Percentiles rank a stretch among this genome's conserved stretches.
These are phyloP conservation scores for Sclerotinia trifoliorum DNA, from an alignment of 2,329 filamentous ascomycete genomes.

Conservation along the genomic window DNA sequence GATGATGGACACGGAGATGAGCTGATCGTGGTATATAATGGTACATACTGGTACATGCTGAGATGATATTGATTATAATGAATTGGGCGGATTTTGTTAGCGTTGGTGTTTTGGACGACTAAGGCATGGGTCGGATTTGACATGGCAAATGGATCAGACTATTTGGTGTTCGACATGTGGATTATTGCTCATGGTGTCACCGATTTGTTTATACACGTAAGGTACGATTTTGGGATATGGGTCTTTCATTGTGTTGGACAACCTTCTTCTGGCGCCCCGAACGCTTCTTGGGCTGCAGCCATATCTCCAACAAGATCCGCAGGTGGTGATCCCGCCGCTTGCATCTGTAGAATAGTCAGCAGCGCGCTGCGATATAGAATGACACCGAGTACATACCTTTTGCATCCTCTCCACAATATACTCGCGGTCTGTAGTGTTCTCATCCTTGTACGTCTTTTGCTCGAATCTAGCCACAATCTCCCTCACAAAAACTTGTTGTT, in stretches of 20 bases:
- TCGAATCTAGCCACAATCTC: slow-evolving; percentile 93
- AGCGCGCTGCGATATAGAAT: slow-evolving; percentile 9
- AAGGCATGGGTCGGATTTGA: slow-evolving; percentile 21
- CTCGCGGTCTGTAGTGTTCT: slow-evolving; percentile 76
- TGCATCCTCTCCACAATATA: slow-evolving; percentile 98
- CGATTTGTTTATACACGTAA: slow-evolving; percentile 19
- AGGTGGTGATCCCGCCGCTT: slow-evolving; percentile 88
- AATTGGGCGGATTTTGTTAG: slow-evolving; percentile 23
- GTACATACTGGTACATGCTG: slow-evolving; percentile 3
- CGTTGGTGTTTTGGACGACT: slow-evolving; percentile 31
- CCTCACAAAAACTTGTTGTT: slow-evolving; percentile 73
- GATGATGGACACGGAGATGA: slow-evolving; percentile 28
- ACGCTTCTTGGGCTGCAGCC: slow-evolving; percentile 73
- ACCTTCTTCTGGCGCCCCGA: slow-evolving; percentile 59
- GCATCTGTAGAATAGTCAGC: slow-evolving; percentile 68
- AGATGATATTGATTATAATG: slow-evolving; percentile 9
- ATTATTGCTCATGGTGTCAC: slow-evolving; percentile 23
- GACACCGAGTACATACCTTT: slow-evolving; percentile 60
- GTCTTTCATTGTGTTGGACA: slow-evolving; percentile 58
- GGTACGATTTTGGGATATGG: slow-evolving; percentile 21
- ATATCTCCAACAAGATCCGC: slow-evolving; percentile 89
- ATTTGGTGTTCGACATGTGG: neutral
- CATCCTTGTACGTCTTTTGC: slow-evolving; percentile 74
- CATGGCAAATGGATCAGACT: neutral
- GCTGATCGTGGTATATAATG: slow-evolving; percentile 5